Conservation (phyloP, 768 basidiomycete genomes). For the Fibroporia radiculosa region DNA sequence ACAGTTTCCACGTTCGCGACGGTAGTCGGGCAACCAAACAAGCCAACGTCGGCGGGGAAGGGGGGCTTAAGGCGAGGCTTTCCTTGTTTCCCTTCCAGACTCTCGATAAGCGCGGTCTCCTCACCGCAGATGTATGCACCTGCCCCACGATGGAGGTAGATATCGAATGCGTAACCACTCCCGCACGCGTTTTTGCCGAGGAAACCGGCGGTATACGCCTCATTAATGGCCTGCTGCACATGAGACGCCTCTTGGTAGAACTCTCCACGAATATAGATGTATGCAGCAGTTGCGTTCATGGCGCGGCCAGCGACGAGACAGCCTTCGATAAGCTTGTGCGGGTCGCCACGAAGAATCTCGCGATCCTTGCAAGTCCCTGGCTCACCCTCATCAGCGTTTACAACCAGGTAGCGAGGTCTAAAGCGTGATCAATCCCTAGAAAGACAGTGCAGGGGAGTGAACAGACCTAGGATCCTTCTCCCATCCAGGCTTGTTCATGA, state of each 20-base stretch:
- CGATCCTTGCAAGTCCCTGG: conserved; percentile 99
- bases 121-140: conserved; percentile 99
- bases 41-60: conserved; percentile 96
- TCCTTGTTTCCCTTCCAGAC: conserved; percentile 95
- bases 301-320: conserved; percentile 93
- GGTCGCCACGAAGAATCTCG: conserved; percentile 95
- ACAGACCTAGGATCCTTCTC: conserved; percentile 80
- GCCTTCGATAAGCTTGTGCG: conserved; percentile 96
- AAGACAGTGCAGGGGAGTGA: not conserved
- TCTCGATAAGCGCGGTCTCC: conserved; percentile 97
- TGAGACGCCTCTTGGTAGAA: conserved; percentile 94
- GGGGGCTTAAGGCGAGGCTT: conserved; percentile 97
- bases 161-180: conserved; percentile 91
- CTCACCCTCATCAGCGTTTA: conserved; percentile 98
- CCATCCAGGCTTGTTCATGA: conserved; percentile 99
- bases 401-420: conserved; percentile 92
- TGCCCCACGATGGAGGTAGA: conserved; percentile 96
- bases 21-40: conserved; percentile 95
- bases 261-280: conserved; percentile 99
- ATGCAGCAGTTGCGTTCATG: conserved; percentile 98
- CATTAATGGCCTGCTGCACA: conserved; percentile 90
- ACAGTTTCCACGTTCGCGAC: conserved; percentile 99
- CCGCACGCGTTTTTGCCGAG: conserved; percentile 90
- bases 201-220: conserved; percentile 85
- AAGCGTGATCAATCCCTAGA: not conserved